Conservation (phyloP, 345 rosid species). For the Syzygium aqueum region DNA sequence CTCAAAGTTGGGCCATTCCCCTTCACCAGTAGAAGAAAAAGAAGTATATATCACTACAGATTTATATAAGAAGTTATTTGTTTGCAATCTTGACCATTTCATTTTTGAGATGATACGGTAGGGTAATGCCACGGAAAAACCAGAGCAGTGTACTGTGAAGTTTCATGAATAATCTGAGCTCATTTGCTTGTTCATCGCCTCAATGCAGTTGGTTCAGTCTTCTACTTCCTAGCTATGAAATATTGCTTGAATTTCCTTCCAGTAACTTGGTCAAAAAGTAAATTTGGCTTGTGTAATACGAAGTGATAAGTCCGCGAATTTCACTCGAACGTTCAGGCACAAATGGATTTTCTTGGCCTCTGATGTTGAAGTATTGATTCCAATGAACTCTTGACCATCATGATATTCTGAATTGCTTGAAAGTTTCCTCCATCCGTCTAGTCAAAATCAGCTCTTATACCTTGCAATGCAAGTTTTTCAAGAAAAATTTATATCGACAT, state of each 20-base stretch:
- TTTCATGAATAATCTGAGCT: neutral
- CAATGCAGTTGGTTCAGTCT: neutral
- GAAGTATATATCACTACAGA: neutral
- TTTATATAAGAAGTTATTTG: neutral
- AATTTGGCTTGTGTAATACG: neutral
- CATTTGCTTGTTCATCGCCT: neutral
- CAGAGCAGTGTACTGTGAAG: neutral
- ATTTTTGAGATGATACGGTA: neutral
- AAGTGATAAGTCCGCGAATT: neutral
- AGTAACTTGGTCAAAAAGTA: neutral
- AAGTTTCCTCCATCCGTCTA: neutral
- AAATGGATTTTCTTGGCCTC: neutral
- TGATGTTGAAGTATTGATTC: neutral
- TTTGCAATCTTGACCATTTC: neutral
- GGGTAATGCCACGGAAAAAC: neutral
- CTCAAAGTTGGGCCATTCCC: neutral
- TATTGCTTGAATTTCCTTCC: neutral
- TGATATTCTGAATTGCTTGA: neutral
- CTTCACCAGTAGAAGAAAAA: neutral
- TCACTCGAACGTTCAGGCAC: neutral
- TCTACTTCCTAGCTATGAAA: neutral
- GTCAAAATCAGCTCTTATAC: neutral
- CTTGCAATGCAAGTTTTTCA: neutral
- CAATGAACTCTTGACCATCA: neutral
- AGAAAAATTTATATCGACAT: neutral